Conservation (phyloP, 345 rosid genomes). For the Draba incana region DNA sequence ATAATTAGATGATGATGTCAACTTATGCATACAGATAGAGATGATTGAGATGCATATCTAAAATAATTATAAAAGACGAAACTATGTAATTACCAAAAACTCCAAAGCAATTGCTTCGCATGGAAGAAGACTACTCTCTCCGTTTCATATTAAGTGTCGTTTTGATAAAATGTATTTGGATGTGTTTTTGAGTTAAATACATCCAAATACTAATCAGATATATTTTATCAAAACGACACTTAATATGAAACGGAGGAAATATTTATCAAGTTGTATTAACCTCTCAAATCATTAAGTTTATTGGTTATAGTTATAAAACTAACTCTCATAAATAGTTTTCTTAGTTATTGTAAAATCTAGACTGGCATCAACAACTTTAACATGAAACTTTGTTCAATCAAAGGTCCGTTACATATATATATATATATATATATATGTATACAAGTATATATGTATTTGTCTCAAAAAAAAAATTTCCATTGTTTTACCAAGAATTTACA, state of each 20-base stretch:
- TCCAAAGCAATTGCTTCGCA: background rate
- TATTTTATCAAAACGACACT: no score
- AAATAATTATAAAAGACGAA: conserved; percentile 13
- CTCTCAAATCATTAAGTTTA: background rate
- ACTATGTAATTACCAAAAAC: background rate
- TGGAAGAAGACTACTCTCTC: background rate
- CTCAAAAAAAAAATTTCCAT: no score
- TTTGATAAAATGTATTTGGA: no score
- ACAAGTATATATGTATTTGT: no score
- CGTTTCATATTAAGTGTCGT: no score
- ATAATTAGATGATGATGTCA: background rate
- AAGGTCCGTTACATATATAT: no score
- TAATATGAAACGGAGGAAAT: no score
- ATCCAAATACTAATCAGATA: no score
- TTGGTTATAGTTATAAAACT: background rate
- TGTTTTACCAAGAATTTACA: no score
- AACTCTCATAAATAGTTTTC: background rate
- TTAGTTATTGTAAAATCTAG: background rate
- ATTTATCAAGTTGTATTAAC: conserved; percentile 3
- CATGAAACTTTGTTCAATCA: background rate
- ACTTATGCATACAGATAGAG: background rate
- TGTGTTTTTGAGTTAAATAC: no score
- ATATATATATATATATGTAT: no score
- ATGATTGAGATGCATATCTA: conserved; percentile 12
- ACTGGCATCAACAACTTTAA: no score